Percentiles rank a stretch among this genome's conserved stretches.
Evolutionary conservation across 192 early-diverging fungal species (phyloP).

Genomic region (Dissophora globulifera): DNA sequence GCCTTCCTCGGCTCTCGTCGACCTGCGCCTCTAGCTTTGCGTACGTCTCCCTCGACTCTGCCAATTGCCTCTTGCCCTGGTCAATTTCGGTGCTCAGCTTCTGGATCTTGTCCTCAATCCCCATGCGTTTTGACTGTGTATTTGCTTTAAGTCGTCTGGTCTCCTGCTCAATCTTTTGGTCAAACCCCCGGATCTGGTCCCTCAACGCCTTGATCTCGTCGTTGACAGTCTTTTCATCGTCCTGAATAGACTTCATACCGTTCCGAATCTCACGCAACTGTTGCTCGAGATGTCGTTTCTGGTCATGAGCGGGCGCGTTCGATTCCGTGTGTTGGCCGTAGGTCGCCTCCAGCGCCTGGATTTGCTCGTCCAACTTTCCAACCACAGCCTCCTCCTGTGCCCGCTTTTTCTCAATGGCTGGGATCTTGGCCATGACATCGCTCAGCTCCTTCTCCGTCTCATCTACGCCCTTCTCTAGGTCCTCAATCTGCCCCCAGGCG

Average conservation of each 20-base stretch:
- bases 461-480: conserved; percentile 56
- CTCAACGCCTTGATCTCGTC: conserved; percentile 50
- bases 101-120: conserved; percentile 54
- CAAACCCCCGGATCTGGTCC: conserved; percentile 53
- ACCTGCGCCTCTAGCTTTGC: conserved; percentile 6
- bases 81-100: conserved; percentile 50
- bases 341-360: conserved; percentile 50
- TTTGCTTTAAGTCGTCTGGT: conserved; percentile 33
- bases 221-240: conserved; percentile 58
- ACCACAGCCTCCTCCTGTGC: conserved; percentile 25
- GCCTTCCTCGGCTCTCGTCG: conserved; percentile 5
- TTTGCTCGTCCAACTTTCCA: conserved; percentile 42
- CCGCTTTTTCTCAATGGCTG: conserved; percentile 28
- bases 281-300: conserved; percentile 55
- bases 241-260: conserved; percentile 52
- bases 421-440: conserved; percentile 4
- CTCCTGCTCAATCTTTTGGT: conserved; percentile 64
- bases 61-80: conserved; percentile 34
- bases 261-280: conserved; percentile 59
- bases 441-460: conserved; percentile 15
- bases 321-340: conserved; percentile 46
- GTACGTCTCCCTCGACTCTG: conserved; percentile 9
- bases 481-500: conserved; percentile 80
- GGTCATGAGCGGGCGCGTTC: conserved; percentile 59
- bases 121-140: conserved; percentile 42